phyloP scores from a whole-genome alignment of 2,329 filamentous ascomycete species.

The Colletotrichum sp. region DNA sequence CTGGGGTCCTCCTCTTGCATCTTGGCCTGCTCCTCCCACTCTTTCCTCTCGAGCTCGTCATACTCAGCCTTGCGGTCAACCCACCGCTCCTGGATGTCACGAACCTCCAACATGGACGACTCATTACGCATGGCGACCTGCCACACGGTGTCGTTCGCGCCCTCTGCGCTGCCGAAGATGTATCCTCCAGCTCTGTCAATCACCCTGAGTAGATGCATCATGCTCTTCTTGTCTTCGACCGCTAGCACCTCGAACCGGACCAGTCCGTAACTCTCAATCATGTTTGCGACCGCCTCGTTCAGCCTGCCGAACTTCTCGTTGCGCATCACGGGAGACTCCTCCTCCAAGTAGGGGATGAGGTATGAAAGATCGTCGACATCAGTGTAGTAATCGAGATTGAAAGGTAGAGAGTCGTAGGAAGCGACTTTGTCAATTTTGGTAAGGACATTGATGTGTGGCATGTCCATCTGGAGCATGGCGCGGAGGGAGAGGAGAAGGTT shows the following conservation, averaged over 20 bases:
- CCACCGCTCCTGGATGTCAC: constrained; percentile 96
- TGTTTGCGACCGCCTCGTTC: constrained; percentile 83
- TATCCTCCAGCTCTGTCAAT: constrained; percentile 95
- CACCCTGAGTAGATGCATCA: constrained; percentile 88
- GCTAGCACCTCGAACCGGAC: constrained; percentile 93
- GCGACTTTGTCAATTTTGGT: constrained; percentile 97
- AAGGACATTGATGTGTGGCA: constrained; percentile 93
- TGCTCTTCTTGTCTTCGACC: constrained; percentile 95
- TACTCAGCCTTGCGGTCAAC: constrained; percentile 87
- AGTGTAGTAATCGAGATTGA: constrained; percentile 97
- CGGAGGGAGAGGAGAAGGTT: constrained; percentile 91
- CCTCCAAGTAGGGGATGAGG: constrained; percentile 79
- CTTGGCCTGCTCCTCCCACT: constrained; percentile 77
- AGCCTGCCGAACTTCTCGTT: constrained; percentile 81
- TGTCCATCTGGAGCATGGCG: constrained; percentile 98
- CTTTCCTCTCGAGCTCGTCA: constrained; percentile 78
- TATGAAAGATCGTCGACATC: constrained; percentile 94
- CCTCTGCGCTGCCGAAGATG: constrained; percentile 88
- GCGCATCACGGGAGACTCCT: constrained; percentile 73
- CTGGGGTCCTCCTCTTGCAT: constrained; percentile 33
- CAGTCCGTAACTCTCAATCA: constrained; percentile 89
- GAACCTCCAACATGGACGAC: constrained; percentile 76
- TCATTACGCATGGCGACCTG: constrained; percentile 88
- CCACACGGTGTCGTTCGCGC: constrained; percentile 97
- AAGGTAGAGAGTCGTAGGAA: constrained; percentile 84